phyloP scores from a whole-genome alignment of 495 filamentous ascomycete species.

The Aspergillus sparsus region DNA sequence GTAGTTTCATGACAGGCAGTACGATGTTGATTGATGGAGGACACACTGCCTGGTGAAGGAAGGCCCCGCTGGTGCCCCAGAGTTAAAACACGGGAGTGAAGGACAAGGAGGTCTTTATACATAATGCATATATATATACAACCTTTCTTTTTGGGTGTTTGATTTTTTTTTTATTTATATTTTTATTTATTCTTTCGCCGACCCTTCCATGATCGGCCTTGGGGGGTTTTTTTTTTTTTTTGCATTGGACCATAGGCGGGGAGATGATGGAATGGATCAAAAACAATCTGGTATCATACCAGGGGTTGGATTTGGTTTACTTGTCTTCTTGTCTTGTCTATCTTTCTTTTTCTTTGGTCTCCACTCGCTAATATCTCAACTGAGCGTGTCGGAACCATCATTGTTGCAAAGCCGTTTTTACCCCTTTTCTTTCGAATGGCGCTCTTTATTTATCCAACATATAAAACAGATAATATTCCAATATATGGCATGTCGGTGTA shows the following conservation, averaged over 20 bases:
- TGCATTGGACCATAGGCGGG: not conserved
- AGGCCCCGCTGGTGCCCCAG: not conserved
- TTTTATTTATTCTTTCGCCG: not conserved
- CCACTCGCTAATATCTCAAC: too few species aligned
- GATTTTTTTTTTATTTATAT: not conserved
- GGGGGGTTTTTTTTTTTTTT: not conserved
- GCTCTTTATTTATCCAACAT: not conserved
- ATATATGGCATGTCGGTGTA: not conserved
- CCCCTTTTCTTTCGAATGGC: too few species aligned
- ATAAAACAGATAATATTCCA: not conserved
- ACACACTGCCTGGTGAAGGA: constrained; percentile 56
- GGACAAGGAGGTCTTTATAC: not conserved
- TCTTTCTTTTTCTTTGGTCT: too few species aligned
- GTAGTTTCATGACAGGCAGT: constrained; percentile 70
- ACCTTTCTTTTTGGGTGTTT: not conserved
- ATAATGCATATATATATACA: not conserved
- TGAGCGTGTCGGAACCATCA: too few species aligned
- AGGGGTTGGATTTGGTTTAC: too few species aligned
- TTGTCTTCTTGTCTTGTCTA: too few species aligned
- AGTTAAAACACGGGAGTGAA: not conserved
- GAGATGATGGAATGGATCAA: too few species aligned
- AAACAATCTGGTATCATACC: too few species aligned
- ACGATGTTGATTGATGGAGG: constrained; percentile 64
- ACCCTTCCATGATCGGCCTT: too few species aligned
- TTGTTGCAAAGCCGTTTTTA: too few species aligned